Base-by-base conservation (phyloP, 2,329 filamentous ascomycete species). In the Botrytis byssoidea region DNA sequence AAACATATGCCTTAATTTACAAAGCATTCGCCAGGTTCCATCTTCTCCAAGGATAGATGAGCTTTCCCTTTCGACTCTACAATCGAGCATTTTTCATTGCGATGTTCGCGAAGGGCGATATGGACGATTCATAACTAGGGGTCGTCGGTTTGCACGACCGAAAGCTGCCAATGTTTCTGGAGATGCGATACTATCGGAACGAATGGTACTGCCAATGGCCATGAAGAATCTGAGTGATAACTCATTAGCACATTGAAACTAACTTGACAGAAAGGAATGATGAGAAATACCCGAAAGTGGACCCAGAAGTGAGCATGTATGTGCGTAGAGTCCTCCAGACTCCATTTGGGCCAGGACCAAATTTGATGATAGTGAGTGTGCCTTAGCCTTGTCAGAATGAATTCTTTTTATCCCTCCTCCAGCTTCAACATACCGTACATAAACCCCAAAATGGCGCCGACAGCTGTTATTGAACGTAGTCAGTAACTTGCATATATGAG, bases 161-260 rank as follows among this genome's bases (percentile, higher is more conserved):
- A 95, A 97, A 74, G 93, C 89, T 81, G 94, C 89, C 78, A 90
- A 87, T 74, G 91, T 86, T 79, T 93, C 91, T 55, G 92, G 90
- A 61, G 93, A 93, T 67, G 70, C 70, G 77, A 93, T 75, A 10
- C 79, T 90, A 79, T 99, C 96, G 74, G 94, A 95, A 81, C 96
- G 92, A 80, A 99, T 98, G 63, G 97, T 95, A 79, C 94, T 97
- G 78, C 96, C 96, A 79, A 99, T 97, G 74, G 93, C 95, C 96
- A 99, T 99, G 88, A 99, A 99, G 85, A 98, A 98, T 37, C 89
- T 91, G 76, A 16, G 78, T 72, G n/a, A 16, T 3, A 14, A 40
- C 29, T 18, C 18, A 48, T 73, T 70, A 68, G 71, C 48, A 18
- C 29, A 7, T 59, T 37, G 25, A 44, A 20, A n/a, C 25, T 35